A percentile compares a stretch with the other conserved stretches of the same genome.
Evolutionary conservation across 2,329 filamentous ascomycete genomes (phyloP).

Genomic region (Diaporthe vaccinii): DNA sequence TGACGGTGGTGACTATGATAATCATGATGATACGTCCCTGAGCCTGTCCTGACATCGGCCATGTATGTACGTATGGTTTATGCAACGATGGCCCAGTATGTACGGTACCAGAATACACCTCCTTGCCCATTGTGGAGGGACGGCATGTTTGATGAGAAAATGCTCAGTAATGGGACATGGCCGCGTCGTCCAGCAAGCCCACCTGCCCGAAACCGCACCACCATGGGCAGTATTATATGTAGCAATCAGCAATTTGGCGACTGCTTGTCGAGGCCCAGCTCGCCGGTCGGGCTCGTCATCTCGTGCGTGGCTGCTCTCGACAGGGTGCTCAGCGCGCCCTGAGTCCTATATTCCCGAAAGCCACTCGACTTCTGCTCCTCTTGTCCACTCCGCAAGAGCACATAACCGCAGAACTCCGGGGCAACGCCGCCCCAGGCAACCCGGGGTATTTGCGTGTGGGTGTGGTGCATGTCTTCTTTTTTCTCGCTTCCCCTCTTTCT

Average conservation of each 20-base stretch:
- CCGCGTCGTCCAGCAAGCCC: not conserved
- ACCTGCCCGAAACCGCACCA: not conserved
- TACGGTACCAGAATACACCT: conserved; percentile 17
- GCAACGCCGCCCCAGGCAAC: not conserved
- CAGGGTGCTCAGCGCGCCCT: not conserved
- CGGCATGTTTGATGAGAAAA: not conserved
- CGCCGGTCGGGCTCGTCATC: not conserved
- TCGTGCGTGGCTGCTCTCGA: conserved; percentile 13
- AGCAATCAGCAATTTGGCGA: conserved; percentile 14
- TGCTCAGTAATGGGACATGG: not conserved
- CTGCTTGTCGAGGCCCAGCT: not conserved
- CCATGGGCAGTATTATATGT: conserved; percentile 12
- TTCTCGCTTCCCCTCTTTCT: not conserved
- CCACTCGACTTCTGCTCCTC: not conserved
- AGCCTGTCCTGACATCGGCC: conserved; percentile 12
- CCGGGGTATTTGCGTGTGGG: not conserved
- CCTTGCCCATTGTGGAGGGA: not conserved
- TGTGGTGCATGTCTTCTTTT: not conserved
- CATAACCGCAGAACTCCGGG: not conserved
- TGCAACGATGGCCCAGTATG: conserved; percentile 25
- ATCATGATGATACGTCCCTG: not conserved
- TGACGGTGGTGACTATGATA: not conserved
- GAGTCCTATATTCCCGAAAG: not conserved
- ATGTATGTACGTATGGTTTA: conserved; percentile 25
- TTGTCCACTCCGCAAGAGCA: not conserved